Percentiles rank a stretch among this genome's conserved stretches.
These are phyloP conservation scores for Tricholoma sp. DNA, from an alignment of 768 basidiomycete species.

Conservation along the genomic window DNA sequence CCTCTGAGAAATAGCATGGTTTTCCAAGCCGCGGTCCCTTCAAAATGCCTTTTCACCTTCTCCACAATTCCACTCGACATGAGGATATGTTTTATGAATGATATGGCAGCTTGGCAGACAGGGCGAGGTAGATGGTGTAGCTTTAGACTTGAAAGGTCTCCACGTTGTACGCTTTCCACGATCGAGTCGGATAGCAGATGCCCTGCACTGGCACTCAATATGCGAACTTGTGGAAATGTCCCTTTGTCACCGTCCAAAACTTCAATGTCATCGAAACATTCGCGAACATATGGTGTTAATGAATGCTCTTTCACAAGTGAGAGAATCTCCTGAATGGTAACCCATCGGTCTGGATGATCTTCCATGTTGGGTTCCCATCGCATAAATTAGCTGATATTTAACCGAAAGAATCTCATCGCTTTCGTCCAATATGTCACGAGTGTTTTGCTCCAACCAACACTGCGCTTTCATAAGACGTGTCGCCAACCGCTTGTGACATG, in stretches of 20 bases:
- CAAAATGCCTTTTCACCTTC: slow-evolving; percentile 11
- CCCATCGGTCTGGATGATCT: slow-evolving; percentile 39
- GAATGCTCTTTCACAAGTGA: slow-evolving; percentile 17
- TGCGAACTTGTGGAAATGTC: slow-evolving; percentile 10
- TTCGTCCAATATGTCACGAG: slow-evolving; percentile 41
- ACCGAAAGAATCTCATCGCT: slow-evolving; percentile 44
- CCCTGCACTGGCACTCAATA: slow-evolving; percentile 13
- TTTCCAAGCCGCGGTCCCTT: slow-evolving; percentile 22
- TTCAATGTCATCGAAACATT: slow-evolving; percentile 13
- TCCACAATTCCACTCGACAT: background rate
- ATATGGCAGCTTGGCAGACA: slow-evolving; percentile 13
- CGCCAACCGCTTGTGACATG: slow-evolving; percentile 5
- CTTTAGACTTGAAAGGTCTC: no score
- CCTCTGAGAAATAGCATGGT: slow-evolving; percentile 40
- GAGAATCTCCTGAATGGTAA: slow-evolving; percentile 32
- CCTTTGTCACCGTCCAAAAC: background rate
- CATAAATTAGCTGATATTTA: slow-evolving; percentile 45
- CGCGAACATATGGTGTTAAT: slow-evolving; percentile 11
- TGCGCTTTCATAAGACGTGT: slow-evolving; percentile 19
- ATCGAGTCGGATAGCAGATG: slow-evolving; percentile 11
- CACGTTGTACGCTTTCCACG: slow-evolving; percentile 9
- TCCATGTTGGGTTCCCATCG: slow-evolving; percentile 37
- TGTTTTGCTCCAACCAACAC: slow-evolving; percentile 20
- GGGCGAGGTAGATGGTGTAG: slow-evolving; percentile 14
- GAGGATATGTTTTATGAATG: slow-evolving; percentile 17